Evolutionary conservation across 23 red algal species (phyloP).

Genomic region (Cyanidioschyzon merolae): DNA sequence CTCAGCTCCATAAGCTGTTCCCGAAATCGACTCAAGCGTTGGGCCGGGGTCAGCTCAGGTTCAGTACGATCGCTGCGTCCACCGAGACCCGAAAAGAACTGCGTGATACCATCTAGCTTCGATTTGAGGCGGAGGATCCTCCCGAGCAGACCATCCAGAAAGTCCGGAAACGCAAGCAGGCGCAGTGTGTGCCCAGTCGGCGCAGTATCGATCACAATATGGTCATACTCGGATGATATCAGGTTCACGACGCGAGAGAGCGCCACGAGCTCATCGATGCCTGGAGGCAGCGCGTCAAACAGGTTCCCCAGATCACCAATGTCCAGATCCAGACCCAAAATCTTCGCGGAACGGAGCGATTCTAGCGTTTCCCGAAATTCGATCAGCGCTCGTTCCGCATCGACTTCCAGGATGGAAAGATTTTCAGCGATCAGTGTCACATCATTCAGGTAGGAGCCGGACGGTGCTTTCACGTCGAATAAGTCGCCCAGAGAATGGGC

Average conservation of each 20-base stretch:
- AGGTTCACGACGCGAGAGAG: constrained; percentile 76
- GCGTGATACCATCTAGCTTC: constrained; percentile 52
- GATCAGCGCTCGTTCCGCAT: constrained; percentile 57
- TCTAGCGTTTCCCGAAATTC: constrained; percentile 42
- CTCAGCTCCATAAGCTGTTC: constrained; percentile 46
- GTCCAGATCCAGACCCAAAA: constrained; percentile 33
- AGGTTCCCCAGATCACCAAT: constrained; percentile 79
- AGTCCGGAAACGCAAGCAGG: constrained; percentile 79
- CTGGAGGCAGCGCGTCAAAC: constrained; percentile 82
- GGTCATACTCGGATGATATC: constrained; percentile 66
- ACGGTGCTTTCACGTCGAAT: constrained; percentile 22
- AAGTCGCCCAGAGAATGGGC: constrained; percentile 92
- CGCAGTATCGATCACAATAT: constrained; percentile 87
- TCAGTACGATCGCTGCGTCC: constrained; percentile 27
- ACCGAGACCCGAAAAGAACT: constrained; percentile 37
- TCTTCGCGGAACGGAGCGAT: constrained; percentile 12
- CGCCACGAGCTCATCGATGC: constrained; percentile 86
- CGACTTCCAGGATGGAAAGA: constrained; percentile 82
- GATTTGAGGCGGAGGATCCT: constrained; percentile 67
- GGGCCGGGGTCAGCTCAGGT: constrained; percentile 31
- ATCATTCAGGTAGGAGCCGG: constrained; percentile 32
- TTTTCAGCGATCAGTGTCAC: constrained; percentile 15
- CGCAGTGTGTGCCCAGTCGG: constrained; percentile 92
- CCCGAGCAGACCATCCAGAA: constrained; percentile 79
- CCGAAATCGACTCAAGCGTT: constrained; percentile 34